These are phyloP conservation scores for Phallus indusiatus DNA, from an alignment of 768 basidiomycete genomes.

Conservation along the genomic window DNA sequence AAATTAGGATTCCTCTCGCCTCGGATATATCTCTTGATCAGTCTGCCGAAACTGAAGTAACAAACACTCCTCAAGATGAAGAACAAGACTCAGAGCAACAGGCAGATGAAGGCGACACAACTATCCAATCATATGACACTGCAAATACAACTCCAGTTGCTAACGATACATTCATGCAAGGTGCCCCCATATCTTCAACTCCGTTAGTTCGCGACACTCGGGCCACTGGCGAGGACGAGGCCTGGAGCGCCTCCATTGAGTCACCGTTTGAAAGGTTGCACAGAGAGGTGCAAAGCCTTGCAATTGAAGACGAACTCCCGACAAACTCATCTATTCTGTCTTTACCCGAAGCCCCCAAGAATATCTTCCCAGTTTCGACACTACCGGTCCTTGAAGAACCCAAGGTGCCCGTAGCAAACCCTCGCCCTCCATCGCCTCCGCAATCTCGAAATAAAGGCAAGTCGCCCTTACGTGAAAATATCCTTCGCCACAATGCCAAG, in stretches of 20 bases:
- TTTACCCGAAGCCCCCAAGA: constrained; percentile 14
- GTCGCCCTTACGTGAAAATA: constrained; percentile 36
- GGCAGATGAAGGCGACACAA: constrained; percentile 3
- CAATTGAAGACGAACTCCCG: constrained; percentile 29
- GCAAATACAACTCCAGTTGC: constrained; percentile 29
- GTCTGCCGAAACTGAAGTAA: constrained; percentile 8
- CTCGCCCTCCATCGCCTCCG: not conserved
- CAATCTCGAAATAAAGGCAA: constrained; percentile 33
- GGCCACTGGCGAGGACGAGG: constrained; percentile 29
- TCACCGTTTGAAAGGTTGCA: constrained; percentile 63
- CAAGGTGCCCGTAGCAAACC: not conserved
- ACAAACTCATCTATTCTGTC: constrained; percentile 7
- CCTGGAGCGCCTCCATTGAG: constrained; percentile 69
- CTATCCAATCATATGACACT: constrained; percentile 10
- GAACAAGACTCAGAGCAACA: constrained; percentile 4
- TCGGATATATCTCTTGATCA: not conserved
- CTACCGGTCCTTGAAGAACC: constrained; percentile 8
- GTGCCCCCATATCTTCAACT: constrained; percentile 68
- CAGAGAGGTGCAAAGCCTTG: constrained; percentile 49
- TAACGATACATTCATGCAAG: constrained; percentile 64
- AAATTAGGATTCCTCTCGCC: constrained; percentile 63
- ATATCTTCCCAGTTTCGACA: constrained; percentile 12
- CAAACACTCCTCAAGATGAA: constrained; percentile 11
- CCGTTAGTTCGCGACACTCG: constrained; percentile 36
- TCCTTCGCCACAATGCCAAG: constrained; percentile 44